Evolutionary conservation across 129 eudicot species (phyloP), one percentile per base, ranked within the genome.

Genomic region (Artemisia argyi): DNA sequence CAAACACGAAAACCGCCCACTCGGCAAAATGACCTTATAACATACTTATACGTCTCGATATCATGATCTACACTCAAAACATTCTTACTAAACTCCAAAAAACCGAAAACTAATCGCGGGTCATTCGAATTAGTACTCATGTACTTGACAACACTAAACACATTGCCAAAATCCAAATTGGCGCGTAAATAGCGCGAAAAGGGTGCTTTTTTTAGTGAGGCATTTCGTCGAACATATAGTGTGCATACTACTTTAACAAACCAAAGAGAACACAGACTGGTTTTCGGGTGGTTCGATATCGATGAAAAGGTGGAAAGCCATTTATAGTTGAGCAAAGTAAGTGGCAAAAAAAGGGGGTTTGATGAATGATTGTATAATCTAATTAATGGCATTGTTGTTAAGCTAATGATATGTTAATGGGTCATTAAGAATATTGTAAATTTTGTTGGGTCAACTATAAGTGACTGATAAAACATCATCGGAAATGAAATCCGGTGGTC

Each of bases 211-310:
- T 76, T 52, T 44, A 85, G 77, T 73, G 84, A 85, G 12, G 78
- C 66, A 7, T 88, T 73, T 51, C 73, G 74, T 65, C 79, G 81
- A 83, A 89, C 68, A 82, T 79, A 78, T 58, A 90, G 54, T 13
- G 96, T 87, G 83, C 85, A 89, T 58, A 93, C 88, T 48, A 90
- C 85, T 70, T 93, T 93, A 74, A 81, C 66, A 61, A 92, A 89
- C 98, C 98, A 92, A 30, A 75, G 56, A 51, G 80, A 54, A 4
- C 49, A 46, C 1, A 7, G 0, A 35, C 11, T 2, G 46, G 10
- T 39, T 61, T 81, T 83, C 55, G 81, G 79, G 19, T 76, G 79
- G 19, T 76, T 72, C 49, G 91, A 78, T 16, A 78, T 47, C 46
- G 91, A 73, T 49, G 81, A 7, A 39, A 39, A 39, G 10, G 46